phyloP scores from a whole-genome alignment of 2,329 filamentous ascomycete species.

The Rutstroemia sp. region DNA sequence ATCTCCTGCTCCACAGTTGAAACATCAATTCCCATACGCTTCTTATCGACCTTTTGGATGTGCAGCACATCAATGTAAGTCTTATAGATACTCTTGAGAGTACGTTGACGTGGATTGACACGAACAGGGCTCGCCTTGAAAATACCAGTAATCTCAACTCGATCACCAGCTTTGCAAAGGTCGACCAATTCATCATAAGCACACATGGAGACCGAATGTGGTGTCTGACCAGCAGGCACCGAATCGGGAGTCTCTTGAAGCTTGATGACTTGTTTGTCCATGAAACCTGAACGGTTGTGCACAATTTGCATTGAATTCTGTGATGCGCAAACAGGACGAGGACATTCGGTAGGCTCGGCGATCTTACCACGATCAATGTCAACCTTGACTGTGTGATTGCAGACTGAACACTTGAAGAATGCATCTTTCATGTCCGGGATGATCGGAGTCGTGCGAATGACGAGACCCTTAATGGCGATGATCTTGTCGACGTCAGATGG shows the following conservation, averaged over 20 bases:
- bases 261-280: conserved; percentile 98
- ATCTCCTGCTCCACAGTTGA: conserved; percentile 82
- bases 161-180: conserved; percentile 95
- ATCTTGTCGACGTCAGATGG: conserved; percentile 95
- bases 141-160: conserved; percentile 91
- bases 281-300: conserved; percentile 90
- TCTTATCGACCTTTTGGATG: conserved; percentile 94
- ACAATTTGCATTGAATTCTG: conserved; percentile 98
- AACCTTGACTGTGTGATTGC: conserved; percentile 83
- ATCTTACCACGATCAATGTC: conserved; percentile 95
- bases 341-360: conserved; percentile 85
- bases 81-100: conserved; percentile 94
- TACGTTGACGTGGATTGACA: conserved; percentile 85
- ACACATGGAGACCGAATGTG: conserved; percentile 92
- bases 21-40: conserved; percentile 82
- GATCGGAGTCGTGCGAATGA: conserved; percentile 90
- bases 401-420: conserved; percentile 92
- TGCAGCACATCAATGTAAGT: conserved; percentile 95
- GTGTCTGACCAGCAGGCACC: conserved; percentile 91
- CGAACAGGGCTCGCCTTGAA: conserved; percentile 93
- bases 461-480: conserved; percentile 88
- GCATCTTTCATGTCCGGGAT: conserved; percentile 99
- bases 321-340: conserved; percentile 69
- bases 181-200: conserved; percentile 97
- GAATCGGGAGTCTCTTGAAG: conserved; percentile 94